Conservation (phyloP, 345 rosid species). For the Passiflora organensis region DNA sequence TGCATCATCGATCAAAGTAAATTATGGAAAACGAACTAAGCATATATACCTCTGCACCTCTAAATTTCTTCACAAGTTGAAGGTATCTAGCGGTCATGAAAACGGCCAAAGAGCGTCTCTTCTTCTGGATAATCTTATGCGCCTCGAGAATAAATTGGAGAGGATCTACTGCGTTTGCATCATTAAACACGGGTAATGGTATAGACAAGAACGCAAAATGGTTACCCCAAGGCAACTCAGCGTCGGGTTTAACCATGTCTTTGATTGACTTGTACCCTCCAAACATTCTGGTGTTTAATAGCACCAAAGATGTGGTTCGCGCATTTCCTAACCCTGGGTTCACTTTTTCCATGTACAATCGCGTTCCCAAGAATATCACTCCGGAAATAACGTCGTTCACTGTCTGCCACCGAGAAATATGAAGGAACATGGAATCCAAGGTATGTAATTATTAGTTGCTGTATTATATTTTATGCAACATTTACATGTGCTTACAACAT, state of each 20-base stretch:
- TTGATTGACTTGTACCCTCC: conserved; percentile 35
- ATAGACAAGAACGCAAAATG: conserved; percentile 34
- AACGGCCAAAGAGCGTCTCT: conserved; percentile 25
- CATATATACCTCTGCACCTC: conserved; percentile 32
- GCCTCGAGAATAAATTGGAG: conserved; percentile 32
- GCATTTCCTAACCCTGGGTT: conserved; percentile 11
- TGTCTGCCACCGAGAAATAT: conserved; percentile 16
- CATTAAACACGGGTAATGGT: conserved; percentile 16
- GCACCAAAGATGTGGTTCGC: conserved; percentile 33
- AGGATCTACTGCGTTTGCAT: conserved; percentile 16
- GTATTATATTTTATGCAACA: background rate
- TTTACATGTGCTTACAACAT: no score
- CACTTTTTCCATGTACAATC: conserved; percentile 39
- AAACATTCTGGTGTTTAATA: conserved; percentile 40
- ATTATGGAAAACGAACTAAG: background rate
- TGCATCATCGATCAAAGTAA: no score
- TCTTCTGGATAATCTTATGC: conserved; percentile 20
- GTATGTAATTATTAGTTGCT: background rate
- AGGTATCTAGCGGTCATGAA: conserved; percentile 25
- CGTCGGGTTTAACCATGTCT: conserved; percentile 39
- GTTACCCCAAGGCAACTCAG: conserved; percentile 44
- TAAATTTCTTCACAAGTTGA: conserved; percentile 18
- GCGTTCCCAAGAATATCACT: conserved; percentile 35
- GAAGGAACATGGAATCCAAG: no score
- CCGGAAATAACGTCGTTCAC: conserved; percentile 47